Percentiles rank a stretch among this genome's conserved stretches.
Evolutionary conservation across 495 filamentous ascomycete species (phyloP).

Genomic region (Hypoxylon fuscum): DNA sequence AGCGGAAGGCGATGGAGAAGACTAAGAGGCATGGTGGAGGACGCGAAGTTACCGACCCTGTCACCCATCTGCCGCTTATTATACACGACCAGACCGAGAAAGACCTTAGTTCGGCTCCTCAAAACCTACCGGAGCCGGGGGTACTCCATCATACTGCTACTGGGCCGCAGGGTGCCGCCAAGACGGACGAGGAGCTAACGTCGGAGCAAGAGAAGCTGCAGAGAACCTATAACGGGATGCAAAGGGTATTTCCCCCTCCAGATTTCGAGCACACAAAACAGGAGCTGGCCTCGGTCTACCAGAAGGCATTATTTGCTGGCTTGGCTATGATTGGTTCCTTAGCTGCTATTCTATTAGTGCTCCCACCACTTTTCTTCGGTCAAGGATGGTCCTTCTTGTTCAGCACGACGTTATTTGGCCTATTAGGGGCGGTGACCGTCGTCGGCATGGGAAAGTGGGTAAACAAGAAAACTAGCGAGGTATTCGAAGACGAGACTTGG

Average conservation of each 20-base stretch:
- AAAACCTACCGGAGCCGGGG: slow-evolving; percentile 61
- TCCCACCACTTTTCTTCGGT: slow-evolving; percentile 75
- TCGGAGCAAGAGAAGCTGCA: slow-evolving; percentile 60
- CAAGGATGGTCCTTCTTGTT: slow-evolving; percentile 55
- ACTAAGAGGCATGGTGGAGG: slow-evolving; percentile 64
- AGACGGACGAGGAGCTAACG: slow-evolving; percentile 55
- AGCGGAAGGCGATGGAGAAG: slow-evolving; percentile 67
- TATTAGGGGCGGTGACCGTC: slow-evolving; percentile 45
- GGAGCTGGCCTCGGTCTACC: slow-evolving; percentile 57
- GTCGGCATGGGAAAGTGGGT: slow-evolving; percentile 62
- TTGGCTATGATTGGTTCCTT: slow-evolving; percentile 48
- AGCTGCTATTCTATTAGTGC: slow-evolving; percentile 49
- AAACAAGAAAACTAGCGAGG: slow-evolving; percentile 57
- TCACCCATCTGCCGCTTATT: slow-evolving; percentile 71
- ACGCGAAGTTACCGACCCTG: slow-evolving; percentile 74
- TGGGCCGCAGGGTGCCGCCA: slow-evolving; percentile 56
- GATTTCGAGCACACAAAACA: slow-evolving; percentile 58
- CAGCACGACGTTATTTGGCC: slow-evolving; percentile 32
- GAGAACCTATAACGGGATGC: slow-evolving; percentile 58
- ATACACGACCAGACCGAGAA: slow-evolving; percentile 72
- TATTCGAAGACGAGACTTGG: slow-evolving; percentile 72
- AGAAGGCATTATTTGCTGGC: slow-evolving; percentile 55
- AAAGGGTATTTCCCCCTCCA: slow-evolving; percentile 70
- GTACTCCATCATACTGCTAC: slow-evolving; percentile 54
- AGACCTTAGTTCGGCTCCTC: slow-evolving; percentile 62